Percentiles rank a stretch among this genome's conserved stretches.
These are phyloP conservation scores for Panicum miliaceum DNA, from an alignment of 176 grass and related monocot species.

Conservation along the genomic window DNA sequence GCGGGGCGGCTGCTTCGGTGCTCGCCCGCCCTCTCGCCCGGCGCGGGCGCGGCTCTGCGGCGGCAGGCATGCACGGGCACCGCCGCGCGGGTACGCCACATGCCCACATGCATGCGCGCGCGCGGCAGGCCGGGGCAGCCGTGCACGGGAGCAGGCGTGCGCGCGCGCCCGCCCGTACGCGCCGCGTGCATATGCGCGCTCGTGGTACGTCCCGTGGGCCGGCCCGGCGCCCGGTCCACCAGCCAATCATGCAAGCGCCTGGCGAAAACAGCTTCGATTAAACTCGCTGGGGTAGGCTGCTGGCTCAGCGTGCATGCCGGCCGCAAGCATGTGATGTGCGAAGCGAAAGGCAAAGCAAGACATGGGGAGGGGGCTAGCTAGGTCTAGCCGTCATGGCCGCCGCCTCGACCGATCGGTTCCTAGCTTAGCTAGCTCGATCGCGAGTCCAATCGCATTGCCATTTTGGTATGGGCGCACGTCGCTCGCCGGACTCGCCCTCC, in stretches of 20 bases:
- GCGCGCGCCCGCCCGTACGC: constrained; percentile 20
- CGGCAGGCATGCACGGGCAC: constrained; percentile 1
- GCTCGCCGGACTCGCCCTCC: not conserved
- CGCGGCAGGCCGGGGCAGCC: not conserved
- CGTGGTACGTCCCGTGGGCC: constrained; percentile 1
- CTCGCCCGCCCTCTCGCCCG: not conserved
- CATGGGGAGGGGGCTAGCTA: not conserved
- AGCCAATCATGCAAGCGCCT: not conserved
- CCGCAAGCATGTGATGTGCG: constrained; percentile 10
- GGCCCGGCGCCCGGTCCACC: not conserved
- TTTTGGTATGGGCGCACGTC: constrained; percentile 17
- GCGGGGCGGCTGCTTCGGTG: not conserved
- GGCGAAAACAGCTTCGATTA: not conserved
- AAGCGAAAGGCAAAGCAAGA: not conserved
- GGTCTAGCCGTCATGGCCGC: too few relatives aligned
- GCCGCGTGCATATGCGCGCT: not conserved
- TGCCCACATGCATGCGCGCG: constrained; percentile 32
- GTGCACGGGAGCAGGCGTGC: not conserved
- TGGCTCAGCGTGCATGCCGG: not conserved
- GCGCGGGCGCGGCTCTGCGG: not conserved
- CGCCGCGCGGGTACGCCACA: constrained; percentile 29
- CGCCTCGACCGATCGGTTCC: not conserved
- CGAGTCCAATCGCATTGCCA: constrained; percentile 38
- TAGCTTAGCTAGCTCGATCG: not conserved
- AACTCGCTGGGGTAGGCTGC: not conserved